Evolutionary conservation across 1,284 basidiomycete species (phyloP).

Genomic region (Xanthoconium separans): DNA sequence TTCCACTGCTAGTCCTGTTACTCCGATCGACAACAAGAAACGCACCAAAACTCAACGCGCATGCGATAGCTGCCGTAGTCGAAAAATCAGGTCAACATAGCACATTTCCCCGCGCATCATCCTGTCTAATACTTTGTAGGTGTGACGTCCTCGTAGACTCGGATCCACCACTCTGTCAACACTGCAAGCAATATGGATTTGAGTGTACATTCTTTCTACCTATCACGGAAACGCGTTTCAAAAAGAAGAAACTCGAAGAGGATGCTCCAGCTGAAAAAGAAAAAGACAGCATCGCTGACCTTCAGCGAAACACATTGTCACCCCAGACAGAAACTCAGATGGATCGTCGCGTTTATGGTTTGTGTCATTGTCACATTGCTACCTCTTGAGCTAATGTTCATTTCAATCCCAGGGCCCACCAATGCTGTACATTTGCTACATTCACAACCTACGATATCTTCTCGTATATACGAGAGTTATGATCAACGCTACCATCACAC

Average conservation of each 20-base stretch:
- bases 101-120: constrained; percentile 8
- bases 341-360: constrained; percentile 64
- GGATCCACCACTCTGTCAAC: constrained; percentile 78
- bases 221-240: constrained; percentile 97
- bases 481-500: constrained; percentile 83
- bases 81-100: constrained; percentile 77
- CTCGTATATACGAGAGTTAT: constrained; percentile 81
- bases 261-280: constrained; percentile 53
- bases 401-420: constrained; percentile 64
- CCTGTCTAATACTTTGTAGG: constrained; percentile 37
- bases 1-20: constrained; percentile 30
- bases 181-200: constrained; percentile 87
- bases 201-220: constrained; percentile 97
- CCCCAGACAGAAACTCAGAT: constrained; percentile 40
- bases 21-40: constrained; percentile 67
- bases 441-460: constrained; percentile 82
- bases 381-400: constrained; percentile 9
- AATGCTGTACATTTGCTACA: constrained; percentile 86
- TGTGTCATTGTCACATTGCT: constrained; percentile 27
- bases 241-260: constrained; percentile 85
- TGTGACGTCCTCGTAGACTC: constrained; percentile 76
- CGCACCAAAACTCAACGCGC: constrained; percentile 89
- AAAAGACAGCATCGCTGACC: constrained; percentile 32
- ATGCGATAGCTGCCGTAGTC: constrained; percentile 88
- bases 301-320: constrained; percentile 32